Percentiles rank a stretch among this genome's conserved stretches.
Conservation (phyloP, 371 early-diverging fungal species). For the Dentiscutata heterogama region DNA sequence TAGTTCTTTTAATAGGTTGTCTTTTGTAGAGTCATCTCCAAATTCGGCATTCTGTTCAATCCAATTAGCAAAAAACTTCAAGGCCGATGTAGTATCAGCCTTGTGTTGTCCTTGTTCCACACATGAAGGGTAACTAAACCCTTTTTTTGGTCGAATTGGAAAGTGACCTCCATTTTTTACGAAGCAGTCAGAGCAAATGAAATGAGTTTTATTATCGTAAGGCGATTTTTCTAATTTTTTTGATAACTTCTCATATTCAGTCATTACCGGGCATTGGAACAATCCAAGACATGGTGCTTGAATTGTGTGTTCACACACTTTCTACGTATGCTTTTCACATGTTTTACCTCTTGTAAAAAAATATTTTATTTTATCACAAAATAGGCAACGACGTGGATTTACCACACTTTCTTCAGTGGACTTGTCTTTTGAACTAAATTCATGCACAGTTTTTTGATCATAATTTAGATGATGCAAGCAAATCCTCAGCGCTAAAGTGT, state of each 20-base stretch:
- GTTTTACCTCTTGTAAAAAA: no score
- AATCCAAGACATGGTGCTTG: no score
- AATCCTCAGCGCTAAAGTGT: background rate
- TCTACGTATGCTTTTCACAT: no score
- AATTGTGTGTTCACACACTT: no score
- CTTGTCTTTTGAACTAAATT: background rate
- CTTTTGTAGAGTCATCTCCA: background rate
- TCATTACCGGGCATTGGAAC: no score
- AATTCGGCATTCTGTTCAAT: background rate
- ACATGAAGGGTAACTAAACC: background rate
- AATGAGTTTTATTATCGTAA: no score
- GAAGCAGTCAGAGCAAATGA: background rate
- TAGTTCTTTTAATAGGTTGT: no score
- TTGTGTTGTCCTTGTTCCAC: background rate
- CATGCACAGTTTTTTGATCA: background rate
- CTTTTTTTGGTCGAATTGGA: background rate
- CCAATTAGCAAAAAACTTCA: constrained; percentile 17
- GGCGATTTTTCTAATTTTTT: no score
- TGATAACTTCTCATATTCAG: no score
- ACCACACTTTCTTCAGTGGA: background rate
- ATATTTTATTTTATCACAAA: background rate
- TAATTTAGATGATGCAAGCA: no score
- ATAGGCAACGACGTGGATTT: background rate
- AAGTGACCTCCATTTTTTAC: background rate
- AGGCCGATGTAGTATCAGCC: background rate